These are phyloP conservation scores for Chalara sp. DNA, from an alignment of 2,329 filamentous ascomycete species.

Conservation along the genomic window DNA sequence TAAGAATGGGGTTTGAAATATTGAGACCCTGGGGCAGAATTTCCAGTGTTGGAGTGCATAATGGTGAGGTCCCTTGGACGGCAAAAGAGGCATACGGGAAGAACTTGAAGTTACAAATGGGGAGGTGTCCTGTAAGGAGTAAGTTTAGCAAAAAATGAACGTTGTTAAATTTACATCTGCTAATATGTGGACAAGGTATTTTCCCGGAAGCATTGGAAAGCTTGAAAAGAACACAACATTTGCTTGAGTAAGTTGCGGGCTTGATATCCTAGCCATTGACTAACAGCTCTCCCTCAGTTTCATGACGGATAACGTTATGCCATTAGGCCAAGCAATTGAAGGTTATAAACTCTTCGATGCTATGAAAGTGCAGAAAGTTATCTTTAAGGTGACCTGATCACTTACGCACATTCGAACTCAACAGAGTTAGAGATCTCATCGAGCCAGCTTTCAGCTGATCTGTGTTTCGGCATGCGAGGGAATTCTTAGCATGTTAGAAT, in stretches of 20 bases:
- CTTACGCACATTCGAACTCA: too few relatives aligned
- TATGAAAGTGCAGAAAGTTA: conserved; percentile 68
- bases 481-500: too few relatives aligned
- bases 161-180: conserved; percentile 55
- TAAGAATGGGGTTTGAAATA: conserved; percentile 65
- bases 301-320: conserved; percentile 73
- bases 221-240: conserved; percentile 59
- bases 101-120: conserved; percentile 67
- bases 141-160: conserved; percentile 49
- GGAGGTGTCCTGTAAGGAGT: conserved; percentile 68
- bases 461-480: too few relatives aligned
- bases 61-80: conserved; percentile 58
- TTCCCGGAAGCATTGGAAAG: conserved; percentile 59
- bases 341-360: conserved; percentile 67
- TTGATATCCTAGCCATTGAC: too few relatives aligned
- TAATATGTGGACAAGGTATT: conserved; percentile 60
- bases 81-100: conserved; percentile 62
- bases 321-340: conserved; percentile 56
- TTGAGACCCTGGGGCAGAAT: conserved; percentile 67
- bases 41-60: conserved; percentile 30
- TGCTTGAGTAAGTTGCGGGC: conserved; percentile 48
- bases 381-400: conserved; percentile 41
- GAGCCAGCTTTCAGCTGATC: too few relatives aligned
- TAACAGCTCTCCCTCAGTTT: conserved; percentile 42
- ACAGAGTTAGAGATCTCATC: too few relatives aligned